phyloP scores from a whole-genome alignment of 768 basidiomycete genomes.

The Lactifluus subvellereus region DNA sequence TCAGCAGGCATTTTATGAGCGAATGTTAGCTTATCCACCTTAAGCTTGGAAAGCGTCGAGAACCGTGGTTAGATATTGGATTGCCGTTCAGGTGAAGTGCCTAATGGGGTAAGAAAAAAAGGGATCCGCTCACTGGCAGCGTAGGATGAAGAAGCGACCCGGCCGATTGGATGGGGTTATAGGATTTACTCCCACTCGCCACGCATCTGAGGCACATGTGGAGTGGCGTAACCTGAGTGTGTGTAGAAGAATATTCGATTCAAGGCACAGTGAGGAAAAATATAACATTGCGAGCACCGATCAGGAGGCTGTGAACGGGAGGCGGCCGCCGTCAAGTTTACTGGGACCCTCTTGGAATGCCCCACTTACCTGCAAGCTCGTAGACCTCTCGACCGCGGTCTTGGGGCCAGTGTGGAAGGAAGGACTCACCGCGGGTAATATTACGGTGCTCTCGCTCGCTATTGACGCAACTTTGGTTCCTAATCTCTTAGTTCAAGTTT shows the following conservation, averaged over 20 bases:
- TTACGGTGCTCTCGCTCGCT: neutral
- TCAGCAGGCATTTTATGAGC: constrained; percentile 1
- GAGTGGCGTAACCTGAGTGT: neutral
- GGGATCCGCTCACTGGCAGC: neutral
- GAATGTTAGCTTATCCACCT: neutral
- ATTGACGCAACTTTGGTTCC: neutral
- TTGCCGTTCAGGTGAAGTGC: neutral
- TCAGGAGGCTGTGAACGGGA: neutral
- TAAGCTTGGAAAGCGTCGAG: neutral
- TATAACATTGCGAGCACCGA: neutral
- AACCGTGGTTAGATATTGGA: neutral
- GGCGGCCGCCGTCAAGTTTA: neutral
- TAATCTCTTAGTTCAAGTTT: neutral
- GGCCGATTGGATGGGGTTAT: neutral
- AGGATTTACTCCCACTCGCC: neutral
- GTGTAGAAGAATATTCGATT: neutral
- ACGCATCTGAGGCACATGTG: neutral
- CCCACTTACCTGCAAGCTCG: no score
- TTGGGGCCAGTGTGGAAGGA: neutral
- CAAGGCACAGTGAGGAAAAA: neutral
- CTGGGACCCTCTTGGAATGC: neutral
- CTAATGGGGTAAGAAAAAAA: neutral
- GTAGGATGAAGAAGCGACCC: neutral
- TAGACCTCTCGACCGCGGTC: neutral
- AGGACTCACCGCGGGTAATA: neutral